A percentile compares a stretch with the other conserved stretches of the same genome.
Evolutionary conservation across 305 asterid genomes (phyloP).

Genomic region (Salvia sclarea): DNA sequence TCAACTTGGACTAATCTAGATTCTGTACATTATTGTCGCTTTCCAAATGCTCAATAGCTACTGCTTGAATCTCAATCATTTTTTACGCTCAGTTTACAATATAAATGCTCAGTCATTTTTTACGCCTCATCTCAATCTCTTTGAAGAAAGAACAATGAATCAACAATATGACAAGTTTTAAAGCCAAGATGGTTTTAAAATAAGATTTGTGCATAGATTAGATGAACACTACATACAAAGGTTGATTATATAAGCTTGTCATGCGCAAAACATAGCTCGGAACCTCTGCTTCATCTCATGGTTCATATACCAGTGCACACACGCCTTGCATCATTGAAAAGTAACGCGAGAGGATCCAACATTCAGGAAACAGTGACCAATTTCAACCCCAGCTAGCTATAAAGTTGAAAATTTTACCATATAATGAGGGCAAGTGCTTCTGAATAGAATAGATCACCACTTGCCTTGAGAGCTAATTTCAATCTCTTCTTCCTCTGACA

Average conservation of each 20-base stretch:
- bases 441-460: constrained; percentile 21
- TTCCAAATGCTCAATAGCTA: neutral
- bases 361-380: constrained; percentile 9
- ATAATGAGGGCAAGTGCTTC: neutral
- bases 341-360: neutral
- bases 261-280: constrained; percentile 12
- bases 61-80: neutral
- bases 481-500: constrained; percentile 45
- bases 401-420: neutral
- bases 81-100: neutral
- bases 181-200: neutral
- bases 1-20: neutral
- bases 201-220: neutral
- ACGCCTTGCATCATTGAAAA: neutral
- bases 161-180: neutral
- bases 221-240: neutral
- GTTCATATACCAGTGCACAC: neutral
- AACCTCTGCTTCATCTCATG: constrained; percentile 7
- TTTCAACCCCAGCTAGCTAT: neutral
- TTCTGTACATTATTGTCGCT: neutral
- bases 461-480: constrained; percentile 26
- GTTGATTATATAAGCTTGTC: neutral
- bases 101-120: neutral
- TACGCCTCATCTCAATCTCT: constrained; percentile 4
- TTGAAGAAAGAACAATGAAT: neutral